Evolutionary conservation across 177 flowering plant species (phyloP), one percentile per base, ranked within the genome.

Genomic region (Tripterygium wilfordii): DNA sequence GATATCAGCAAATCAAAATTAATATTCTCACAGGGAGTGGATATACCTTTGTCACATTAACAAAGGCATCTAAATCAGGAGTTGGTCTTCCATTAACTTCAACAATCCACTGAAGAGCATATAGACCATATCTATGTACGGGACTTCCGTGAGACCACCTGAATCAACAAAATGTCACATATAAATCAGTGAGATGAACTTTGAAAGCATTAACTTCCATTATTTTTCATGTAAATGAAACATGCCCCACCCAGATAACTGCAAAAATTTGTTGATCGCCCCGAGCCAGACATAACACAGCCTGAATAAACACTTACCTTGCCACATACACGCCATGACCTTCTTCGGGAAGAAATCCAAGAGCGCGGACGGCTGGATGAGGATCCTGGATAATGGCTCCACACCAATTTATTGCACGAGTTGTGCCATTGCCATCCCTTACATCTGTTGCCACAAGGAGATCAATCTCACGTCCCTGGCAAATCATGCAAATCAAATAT

Each of bases 61-160:
- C 80, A 60, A 90, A 90, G 31, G 95, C 77, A 57, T 85, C 91
- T 48, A 90, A 62, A 66, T 83, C 74, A 29, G 96, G 95, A 25
- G 92, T 90, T 26, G 60, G 80, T 42, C 81, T 85, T 43, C 98
- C 96, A 72, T 90, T 90, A 9, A 90, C 58, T 71, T 90, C 95
- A 55, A 88, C 77, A 23, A 90, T 90, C 98, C 98, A 90, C 23
- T 88, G 96, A 48, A 85, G 95, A 37, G 96, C 88, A 54, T 85
- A 78, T 16, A 90, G 62, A 35, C 98, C 98, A 63, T 90, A 90
- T 67, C 96, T 66, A 43, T 90, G 82, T 4, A 49, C 96, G 3
- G 98, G 96, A 65, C 98, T 90, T 18, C 98, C 98, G 51, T 83
- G 92, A 60, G 85, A 83, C 98, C 92, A 83, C 74, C 96, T 90